These are phyloP conservation scores for Hymenoscyphus scutula DNA, from an alignment of 2,329 filamentous ascomycete species.

Conservation along the genomic window DNA sequence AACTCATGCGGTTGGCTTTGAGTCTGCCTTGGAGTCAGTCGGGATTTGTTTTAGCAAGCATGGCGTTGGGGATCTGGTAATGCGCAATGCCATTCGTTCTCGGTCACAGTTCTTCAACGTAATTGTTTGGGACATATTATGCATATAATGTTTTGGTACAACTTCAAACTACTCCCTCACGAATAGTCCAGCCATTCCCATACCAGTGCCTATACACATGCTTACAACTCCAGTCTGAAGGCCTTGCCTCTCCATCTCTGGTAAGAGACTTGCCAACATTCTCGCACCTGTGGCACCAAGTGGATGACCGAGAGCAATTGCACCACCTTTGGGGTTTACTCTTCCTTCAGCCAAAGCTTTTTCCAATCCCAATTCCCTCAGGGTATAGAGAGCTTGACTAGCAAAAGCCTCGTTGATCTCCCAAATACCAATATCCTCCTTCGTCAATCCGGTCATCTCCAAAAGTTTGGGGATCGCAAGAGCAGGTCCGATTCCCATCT, in stretches of 20 bases:
- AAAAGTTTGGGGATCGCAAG: slow-evolving; percentile 82
- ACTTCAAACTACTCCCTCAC: slow-evolving; percentile 53
- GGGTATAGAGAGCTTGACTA: slow-evolving; percentile 66
- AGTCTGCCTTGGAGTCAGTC: slow-evolving; percentile 11
- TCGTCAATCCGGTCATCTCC: slow-evolving; percentile 62
- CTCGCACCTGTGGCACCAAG: slow-evolving; percentile 84
- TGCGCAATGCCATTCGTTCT: slow-evolving; percentile 7
- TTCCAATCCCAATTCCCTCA: slow-evolving; percentile 67
- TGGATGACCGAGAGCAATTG: slow-evolving; percentile 91
- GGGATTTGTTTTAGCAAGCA: slow-evolving; percentile 22
- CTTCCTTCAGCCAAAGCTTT: slow-evolving; percentile 59
- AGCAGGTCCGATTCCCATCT: slow-evolving; percentile 92
- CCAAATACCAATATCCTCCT: slow-evolving; percentile 76
- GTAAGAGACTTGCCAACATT: slow-evolving; percentile 66
- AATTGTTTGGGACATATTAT: background rate
- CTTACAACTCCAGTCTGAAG: slow-evolving; percentile 80
- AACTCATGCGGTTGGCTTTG: slow-evolving; percentile 7
- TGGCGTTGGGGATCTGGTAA: slow-evolving; percentile 20
- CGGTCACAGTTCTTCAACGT: background rate
- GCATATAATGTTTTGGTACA: slow-evolving; percentile 7
- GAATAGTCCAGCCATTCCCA: slow-evolving; percentile 71
- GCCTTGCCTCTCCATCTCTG: slow-evolving; percentile 63
- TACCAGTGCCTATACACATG: slow-evolving; percentile 86
- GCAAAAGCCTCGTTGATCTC: slow-evolving; percentile 88
- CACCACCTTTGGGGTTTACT: slow-evolving; percentile 90